A percentile compares a stretch with the other conserved stretches of the same genome.
phyloP scores from a whole-genome alignment of 805 yeast species.

The Spathaspora passalidarum region DNA sequence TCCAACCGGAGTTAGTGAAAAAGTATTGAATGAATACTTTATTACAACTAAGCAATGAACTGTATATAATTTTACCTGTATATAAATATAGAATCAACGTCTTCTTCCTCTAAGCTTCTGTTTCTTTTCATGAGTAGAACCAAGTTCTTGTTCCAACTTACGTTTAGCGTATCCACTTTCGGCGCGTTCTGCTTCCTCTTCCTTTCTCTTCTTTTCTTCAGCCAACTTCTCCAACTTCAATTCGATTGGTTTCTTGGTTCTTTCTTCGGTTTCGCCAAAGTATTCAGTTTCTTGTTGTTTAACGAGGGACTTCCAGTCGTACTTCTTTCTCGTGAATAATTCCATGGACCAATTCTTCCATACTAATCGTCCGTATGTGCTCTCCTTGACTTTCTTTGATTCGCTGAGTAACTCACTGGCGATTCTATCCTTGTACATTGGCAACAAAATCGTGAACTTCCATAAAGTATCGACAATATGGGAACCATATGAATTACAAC shows the following conservation, averaged over 20 bases:
- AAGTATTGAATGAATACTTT: slow-evolving; percentile 54
- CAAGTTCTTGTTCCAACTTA: slow-evolving; percentile 13
- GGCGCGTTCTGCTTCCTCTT: slow-evolving; percentile 22
- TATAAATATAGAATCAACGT: slow-evolving; percentile 10
- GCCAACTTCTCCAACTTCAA: slow-evolving; percentile 38
- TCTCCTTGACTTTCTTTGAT: slow-evolving; percentile 71
- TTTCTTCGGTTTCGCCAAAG: slow-evolving; percentile 18
- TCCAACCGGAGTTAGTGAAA: slow-evolving; percentile 63
- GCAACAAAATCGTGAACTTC: slow-evolving; percentile 72
- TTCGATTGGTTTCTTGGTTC: slow-evolving; percentile 37
- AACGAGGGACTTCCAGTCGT: slow-evolving; percentile 75
- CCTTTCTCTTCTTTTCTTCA: slow-evolving; percentile 25
- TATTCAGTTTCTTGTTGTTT: slow-evolving; percentile 43
- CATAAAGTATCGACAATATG: slow-evolving; percentile 85
- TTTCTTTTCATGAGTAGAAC: slow-evolving; percentile 9
- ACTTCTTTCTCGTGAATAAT: slow-evolving; percentile 63
- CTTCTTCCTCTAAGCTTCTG: slow-evolving; percentile 17
- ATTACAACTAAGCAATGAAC: slow-evolving; percentile 8
- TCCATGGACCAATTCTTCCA: slow-evolving; percentile 97
- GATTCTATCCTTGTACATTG: slow-evolving; percentile 81
- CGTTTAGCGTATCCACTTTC: slow-evolving; percentile 20
- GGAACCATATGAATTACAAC: slow-evolving; percentile 88
- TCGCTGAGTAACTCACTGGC: slow-evolving; percentile 63
- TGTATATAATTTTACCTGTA: background rate
- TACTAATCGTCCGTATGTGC: slow-evolving; percentile 83